Conservation (phyloP, 805 yeast species). For the Zygotorulaspora florentina region DNA sequence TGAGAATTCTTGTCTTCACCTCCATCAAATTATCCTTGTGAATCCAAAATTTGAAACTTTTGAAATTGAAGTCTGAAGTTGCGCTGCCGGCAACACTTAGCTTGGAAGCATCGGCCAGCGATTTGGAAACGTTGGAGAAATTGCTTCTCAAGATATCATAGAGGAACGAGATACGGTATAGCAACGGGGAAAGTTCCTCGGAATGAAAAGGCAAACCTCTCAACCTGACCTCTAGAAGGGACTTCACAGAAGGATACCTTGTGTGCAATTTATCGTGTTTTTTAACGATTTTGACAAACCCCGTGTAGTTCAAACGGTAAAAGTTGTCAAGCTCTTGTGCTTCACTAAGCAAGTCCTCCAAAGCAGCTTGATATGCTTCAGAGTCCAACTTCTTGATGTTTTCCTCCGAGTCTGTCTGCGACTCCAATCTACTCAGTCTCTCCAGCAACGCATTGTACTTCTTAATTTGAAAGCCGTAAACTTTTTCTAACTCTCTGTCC, state of each 20-base stretch:
- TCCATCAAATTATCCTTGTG: constrained; percentile 98
- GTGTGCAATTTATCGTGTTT: constrained; percentile 92
- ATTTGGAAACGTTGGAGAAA: constrained; percentile 31
- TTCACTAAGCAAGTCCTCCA: constrained; percentile 68
- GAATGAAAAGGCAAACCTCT: constrained; percentile 86
- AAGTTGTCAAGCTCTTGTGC: constrained; percentile 88
- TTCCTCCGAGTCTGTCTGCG: constrained; percentile 44
- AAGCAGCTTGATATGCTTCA: constrained; percentile 53
- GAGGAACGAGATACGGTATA: constrained; percentile 74
- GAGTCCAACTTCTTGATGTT: constrained; percentile 48
- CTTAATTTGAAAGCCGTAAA: constrained; percentile 63
- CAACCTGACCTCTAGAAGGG: constrained; percentile 81
- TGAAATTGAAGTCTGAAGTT: constrained; percentile 36
- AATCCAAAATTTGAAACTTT: constrained; percentile 88
- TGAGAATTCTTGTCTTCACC: constrained; percentile 88
- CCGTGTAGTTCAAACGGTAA: constrained; percentile 89
- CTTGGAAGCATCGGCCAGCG: constrained; percentile 39
- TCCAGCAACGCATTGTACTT: constrained; percentile 67
- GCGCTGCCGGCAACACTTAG: constrained; percentile 32
- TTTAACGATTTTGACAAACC: constrained; percentile 89
- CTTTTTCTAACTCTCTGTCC: constrained; percentile 71
- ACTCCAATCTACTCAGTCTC: constrained; percentile 61
- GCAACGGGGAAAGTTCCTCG: constrained; percentile 89
- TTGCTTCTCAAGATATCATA: constrained; percentile 78
- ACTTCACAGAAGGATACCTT: constrained; percentile 76